Base-by-base conservation (phyloP, 441 rosid species). In the Viola pubescens region DNA sequence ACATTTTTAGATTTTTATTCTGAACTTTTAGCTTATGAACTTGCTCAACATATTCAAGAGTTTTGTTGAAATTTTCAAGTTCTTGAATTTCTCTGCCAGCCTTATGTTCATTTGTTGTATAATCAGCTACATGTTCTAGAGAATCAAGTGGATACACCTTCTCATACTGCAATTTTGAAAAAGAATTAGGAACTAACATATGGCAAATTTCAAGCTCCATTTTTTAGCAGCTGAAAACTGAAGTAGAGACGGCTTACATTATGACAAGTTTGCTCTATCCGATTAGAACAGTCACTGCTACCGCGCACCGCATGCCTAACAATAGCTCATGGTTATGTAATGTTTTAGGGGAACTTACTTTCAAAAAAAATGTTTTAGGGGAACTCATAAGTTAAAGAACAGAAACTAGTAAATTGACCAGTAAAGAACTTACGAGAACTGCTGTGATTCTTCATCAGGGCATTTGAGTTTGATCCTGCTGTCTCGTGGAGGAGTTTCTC, bases 71-170 rank as follows among this genome's bases (percentile, higher is more conserved):
- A 52, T 72, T 60, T 59, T 42, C 52, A 62, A 66, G 12, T 64
- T 71, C 75, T 58, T 63, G 56, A 64, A 65, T 59, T 63, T 59
- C 60, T 7, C 26, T 5, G 46, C 65, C 52, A 42, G 59, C 38
- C 50, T 45, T 64, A 10, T 54, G 12, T 62, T 58, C 53, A 7
- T 53, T 52, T 56, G n/a, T 26, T 34, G 0, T n/a, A 47, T 67
- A 64, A 52, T 65, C 58, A 52, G 58, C 53, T 56, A 38, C 54
- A 64, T 74, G 64, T 12, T 70, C 73, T 70, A 9, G 66, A 41
- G 73, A 65, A 76, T 69, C 80, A 63, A 77, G 58, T 48, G 80
- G 73, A 54, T 78, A 77, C 71, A 81, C 79, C 66, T 72, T 77
- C 56, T 81, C 75, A 69, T 70, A 63, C 85, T 81, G 84, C 68